Conservation (phyloP, 2,329 filamentous ascomycete species). For the Zymoseptoria crescenta region DNA sequence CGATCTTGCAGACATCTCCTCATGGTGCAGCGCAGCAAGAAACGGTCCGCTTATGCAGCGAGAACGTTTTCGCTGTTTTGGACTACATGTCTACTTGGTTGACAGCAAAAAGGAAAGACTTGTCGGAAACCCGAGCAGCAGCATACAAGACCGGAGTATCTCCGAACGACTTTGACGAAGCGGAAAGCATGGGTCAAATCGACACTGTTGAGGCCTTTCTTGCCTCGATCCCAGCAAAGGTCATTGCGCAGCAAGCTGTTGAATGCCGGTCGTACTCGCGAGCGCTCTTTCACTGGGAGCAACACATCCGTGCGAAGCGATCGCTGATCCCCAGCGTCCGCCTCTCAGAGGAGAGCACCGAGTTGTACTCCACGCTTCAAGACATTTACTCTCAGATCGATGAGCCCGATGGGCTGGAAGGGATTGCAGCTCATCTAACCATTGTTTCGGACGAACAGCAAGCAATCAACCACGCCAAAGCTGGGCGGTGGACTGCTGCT, state of each 20-base stretch:
- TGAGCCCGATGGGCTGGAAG: conserved; percentile 92
- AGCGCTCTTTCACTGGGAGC: conserved; percentile 89
- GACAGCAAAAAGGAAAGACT: conserved; percentile 60
- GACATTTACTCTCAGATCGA: conserved; percentile 97
- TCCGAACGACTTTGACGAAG: conserved; percentile 43
- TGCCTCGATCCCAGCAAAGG: conserved; percentile 58
- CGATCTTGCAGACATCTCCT: conserved; percentile 60
- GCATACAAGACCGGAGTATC: conserved; percentile 39
- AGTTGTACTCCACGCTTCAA: conserved; percentile 60
- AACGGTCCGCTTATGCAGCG: conserved; percentile 75
- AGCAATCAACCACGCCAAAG: conserved; percentile 84
- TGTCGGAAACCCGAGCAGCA: conserved; percentile 33
- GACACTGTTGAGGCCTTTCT: conserved; percentile 66
- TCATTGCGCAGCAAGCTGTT: conserved; percentile 76
- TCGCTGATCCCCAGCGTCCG: conserved; percentile 34
- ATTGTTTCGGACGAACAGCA: conserved; percentile 90
- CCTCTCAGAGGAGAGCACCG: conserved; percentile 34
- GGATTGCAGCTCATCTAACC: conserved; percentile 79
- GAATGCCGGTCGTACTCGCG: conserved; percentile 89
- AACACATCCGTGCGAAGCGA: conserved; percentile 61
- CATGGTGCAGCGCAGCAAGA: conserved; percentile 54
- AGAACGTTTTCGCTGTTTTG: conserved; percentile 83
- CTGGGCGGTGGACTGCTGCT: conserved; percentile 85
- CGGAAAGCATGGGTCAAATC: conserved; percentile 47
- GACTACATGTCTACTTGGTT: conserved; percentile 91